Percentiles rank a stretch among this genome's conserved stretches.
Conservation (phyloP, 768 basidiomycete species). For the Trametes coccinea region DNA sequence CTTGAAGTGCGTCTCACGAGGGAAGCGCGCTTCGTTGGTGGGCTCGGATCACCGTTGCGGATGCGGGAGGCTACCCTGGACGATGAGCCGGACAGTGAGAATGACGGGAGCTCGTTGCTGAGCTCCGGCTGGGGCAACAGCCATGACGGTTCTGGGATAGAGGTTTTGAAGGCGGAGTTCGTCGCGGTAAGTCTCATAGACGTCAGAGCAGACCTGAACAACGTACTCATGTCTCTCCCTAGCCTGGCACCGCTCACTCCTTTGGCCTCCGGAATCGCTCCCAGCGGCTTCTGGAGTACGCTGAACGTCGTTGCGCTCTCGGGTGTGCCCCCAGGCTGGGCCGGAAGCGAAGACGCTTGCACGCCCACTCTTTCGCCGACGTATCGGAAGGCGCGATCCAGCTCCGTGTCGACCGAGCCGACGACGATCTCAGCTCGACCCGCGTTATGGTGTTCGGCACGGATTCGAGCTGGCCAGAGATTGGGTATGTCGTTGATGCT, state of each 20-base stretch:
- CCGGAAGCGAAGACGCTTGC: conserved; percentile 15
- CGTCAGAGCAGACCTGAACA: too few relatives aligned
- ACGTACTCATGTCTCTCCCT: background rate
- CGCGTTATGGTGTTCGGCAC: conserved; percentile 22
- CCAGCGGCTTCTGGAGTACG: conserved; percentile 69
- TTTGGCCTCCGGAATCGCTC: conserved; percentile 63
- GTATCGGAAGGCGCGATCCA: conserved; percentile 11
- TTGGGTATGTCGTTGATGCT: background rate
- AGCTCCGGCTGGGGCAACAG: conserved; percentile 73
- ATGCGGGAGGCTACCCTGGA: background rate
- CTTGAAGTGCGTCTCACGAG: conserved; percentile 45
- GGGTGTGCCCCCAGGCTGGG: conserved; percentile 6
- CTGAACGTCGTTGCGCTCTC: conserved; percentile 55
- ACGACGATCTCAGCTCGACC: conserved; percentile 12
- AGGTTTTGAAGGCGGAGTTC: conserved; percentile 65
- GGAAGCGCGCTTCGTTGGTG: conserved; percentile 47
- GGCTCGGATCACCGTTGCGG: conserved; percentile 37
- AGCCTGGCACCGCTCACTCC: conserved; percentile 55
- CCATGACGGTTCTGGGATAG: conserved; percentile 76
- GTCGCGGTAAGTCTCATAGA: conserved; percentile 64
- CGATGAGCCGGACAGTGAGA: conserved; percentile 16
- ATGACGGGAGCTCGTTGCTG: conserved; percentile 34
- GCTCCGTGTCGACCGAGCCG: conserved; percentile 6
- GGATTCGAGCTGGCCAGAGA: conserved; percentile 21
- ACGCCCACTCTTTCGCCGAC: conserved; percentile 3